Conservation (phyloP, 805 yeast species). For the Brettanomyces nanus region DNA sequence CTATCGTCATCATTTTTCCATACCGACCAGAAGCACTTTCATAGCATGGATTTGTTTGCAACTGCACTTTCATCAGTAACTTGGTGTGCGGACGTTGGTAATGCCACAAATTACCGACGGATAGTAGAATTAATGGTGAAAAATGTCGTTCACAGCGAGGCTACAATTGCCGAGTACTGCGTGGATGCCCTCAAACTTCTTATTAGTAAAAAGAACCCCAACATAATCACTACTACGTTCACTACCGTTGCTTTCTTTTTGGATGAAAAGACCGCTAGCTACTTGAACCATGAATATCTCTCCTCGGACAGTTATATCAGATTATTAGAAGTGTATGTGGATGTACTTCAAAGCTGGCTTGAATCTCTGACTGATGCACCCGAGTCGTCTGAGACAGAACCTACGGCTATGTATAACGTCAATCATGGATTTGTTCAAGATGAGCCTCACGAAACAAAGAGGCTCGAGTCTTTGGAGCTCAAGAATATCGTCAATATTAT, state of each 20-base stretch:
- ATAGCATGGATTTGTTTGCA: conserved; percentile 56
- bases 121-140: conserved; percentile 70
- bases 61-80: conserved; percentile 67
- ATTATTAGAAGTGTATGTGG: conserved; percentile 65
- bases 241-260: conserved; percentile 73
- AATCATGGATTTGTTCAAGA: conserved; percentile 27
- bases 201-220: conserved; percentile 63
- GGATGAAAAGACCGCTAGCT: conserved; percentile 57
- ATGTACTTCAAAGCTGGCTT: conserved; percentile 76
- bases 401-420: conserved; percentile 26
- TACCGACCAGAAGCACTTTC: conserved; percentile 23
- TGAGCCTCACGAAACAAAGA: conserved; percentile 35
- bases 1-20: conserved; percentile 33
- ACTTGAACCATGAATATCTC: conserved; percentile 48
- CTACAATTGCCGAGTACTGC: conserved; percentile 55
- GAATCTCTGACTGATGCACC: conserved; percentile 42
- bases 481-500: conserved; percentile 75
- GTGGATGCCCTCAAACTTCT: conserved; percentile 54
- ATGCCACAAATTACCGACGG: conserved; percentile 39
- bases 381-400: conserved; percentile 10
- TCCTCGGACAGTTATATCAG: conserved; percentile 54
- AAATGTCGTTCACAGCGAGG: conserved; percentile 63
- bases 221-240: conserved; percentile 61
- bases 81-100: conserved; percentile 42
- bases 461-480: conserved; percentile 62